These are phyloP conservation scores for Boletus rufocinnamomeus DNA, from an alignment of 768 basidiomycete genomes.

Conservation along the genomic window DNA sequence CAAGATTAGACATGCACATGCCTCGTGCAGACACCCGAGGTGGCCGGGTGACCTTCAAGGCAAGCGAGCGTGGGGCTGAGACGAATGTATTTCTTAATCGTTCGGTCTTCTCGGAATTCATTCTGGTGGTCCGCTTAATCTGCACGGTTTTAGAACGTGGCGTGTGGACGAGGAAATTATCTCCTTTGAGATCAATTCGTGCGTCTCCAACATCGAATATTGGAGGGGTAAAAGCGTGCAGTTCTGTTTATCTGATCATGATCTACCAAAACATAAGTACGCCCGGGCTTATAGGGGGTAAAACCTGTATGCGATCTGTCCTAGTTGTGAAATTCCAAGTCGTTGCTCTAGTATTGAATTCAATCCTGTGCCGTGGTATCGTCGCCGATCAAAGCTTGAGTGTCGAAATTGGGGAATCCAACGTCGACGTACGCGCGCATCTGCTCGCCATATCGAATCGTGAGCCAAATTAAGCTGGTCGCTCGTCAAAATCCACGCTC, in stretches of 20 bases:
- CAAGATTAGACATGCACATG: neutral
- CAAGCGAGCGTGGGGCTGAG: neutral
- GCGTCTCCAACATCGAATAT: neutral
- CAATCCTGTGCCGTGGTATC: neutral
- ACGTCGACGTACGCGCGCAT: slow-evolving; percentile 60
- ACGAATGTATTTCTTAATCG: neutral
- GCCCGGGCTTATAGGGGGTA: neutral
- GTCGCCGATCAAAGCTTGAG: neutral
- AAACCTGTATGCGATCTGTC: neutral
- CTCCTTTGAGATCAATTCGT: neutral
- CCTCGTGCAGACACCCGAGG: neutral
- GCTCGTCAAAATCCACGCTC: neutral
- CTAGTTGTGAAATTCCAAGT: neutral
- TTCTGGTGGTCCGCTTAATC: neutral
- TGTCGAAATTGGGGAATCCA: slow-evolving; percentile 45
- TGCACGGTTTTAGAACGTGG: neutral
- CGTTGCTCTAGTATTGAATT: neutral
- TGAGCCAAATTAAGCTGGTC: slow-evolving; percentile 50
- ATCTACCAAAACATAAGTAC: neutral
- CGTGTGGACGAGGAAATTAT: too few relatives aligned
- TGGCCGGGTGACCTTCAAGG: neutral
- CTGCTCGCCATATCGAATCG: slow-evolving; percentile 56
- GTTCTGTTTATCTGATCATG: neutral
- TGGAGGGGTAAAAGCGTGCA: neutral
- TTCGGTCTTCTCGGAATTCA: neutral